A percentile compares a stretch with the other conserved stretches of the same genome.
These are phyloP conservation scores for Aureobasidium sp. DNA, from an alignment of 2,329 filamentous ascomycete species.

Conservation along the genomic window DNA sequence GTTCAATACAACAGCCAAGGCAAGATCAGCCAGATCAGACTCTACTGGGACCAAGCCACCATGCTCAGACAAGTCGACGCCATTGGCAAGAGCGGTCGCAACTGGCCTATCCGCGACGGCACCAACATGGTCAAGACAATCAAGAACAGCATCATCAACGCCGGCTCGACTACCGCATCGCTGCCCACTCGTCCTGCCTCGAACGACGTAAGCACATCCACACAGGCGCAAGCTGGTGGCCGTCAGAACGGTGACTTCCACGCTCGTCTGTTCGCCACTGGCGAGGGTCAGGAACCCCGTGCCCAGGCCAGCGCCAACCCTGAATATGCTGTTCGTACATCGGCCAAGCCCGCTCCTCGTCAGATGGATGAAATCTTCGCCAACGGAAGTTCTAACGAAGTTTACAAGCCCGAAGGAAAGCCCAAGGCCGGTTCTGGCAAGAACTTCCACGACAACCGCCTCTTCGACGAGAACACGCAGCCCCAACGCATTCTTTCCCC, in stretches of 20 bases:
- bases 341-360: conserved; percentile 62
- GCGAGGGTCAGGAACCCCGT: conserved; percentile 50
- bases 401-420: conserved; percentile 33
- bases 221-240: conserved; percentile 18
- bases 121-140: conserved; percentile 69
- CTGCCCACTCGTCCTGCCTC: conserved; percentile 28
- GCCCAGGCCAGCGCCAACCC: conserved; percentile 31
- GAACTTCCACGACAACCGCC: conserved; percentile 45
- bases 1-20: conserved; percentile 69
- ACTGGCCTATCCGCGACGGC: conserved; percentile 90
- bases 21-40: conserved; percentile 79
- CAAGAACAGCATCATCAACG: conserved; percentile 25
- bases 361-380: conserved; percentile 63
- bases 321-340: conserved; percentile 51
- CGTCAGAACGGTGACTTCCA: conserved; percentile 11
- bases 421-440: conserved; percentile 43
- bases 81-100: conserved; percentile 80
- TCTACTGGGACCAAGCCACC: conserved; percentile 91
- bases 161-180: conserved; percentile 19
- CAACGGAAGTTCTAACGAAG: conserved; percentile 16
- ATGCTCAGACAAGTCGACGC: conserved; percentile 89
- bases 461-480: conserved; percentile 49
- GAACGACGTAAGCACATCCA: conserved; percentile 15
- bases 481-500: conserved; percentile 29
- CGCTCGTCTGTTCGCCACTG: conserved; percentile 57